Percentiles rank a stretch among this genome's conserved stretches.
These are phyloP conservation scores for Coix lacrymajobi DNA, from an alignment of 176 grass and related monocot species.

Conservation along the genomic window DNA sequence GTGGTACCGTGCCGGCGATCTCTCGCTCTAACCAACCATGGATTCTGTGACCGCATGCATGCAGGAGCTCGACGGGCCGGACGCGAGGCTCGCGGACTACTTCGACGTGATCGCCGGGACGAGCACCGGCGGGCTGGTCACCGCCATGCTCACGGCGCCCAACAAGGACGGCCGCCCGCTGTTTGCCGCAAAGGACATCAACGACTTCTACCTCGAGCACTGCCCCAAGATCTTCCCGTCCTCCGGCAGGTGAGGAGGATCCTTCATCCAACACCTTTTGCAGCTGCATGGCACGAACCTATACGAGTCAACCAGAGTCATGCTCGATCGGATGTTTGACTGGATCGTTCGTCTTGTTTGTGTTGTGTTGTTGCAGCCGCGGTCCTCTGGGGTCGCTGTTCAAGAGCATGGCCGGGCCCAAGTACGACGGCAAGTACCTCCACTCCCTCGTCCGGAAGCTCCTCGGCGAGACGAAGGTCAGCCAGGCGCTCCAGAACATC, in stretches of 20 bases:
- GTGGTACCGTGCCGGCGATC: too few relatives aligned
- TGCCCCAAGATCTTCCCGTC: constrained; percentile 37
- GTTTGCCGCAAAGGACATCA: constrained; percentile 42
- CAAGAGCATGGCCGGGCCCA: neutral
- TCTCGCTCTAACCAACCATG: too few relatives aligned
- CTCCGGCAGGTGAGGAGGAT: neutral
- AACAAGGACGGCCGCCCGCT: neutral
- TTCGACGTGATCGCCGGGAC: constrained; percentile 79
- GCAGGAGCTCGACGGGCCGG: neutral
- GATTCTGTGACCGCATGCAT: neutral
- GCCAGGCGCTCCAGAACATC: constrained; percentile 19
- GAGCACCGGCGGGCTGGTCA: constrained; percentile 49
- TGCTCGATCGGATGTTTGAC: neutral
- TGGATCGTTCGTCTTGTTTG: neutral
- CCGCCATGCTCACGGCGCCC: constrained; percentile 40
- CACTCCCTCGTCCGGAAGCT: constrained; percentile 13
- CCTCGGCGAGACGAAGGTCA: constrained; percentile 10
- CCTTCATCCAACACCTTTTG: neutral
- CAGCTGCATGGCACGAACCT: too few relatives aligned
- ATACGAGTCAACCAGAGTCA: too few relatives aligned
- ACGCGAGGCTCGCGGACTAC: constrained; percentile 44
- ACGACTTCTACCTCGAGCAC: constrained; percentile 36
- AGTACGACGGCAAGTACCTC: constrained; percentile 37
- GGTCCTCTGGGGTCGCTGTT: neutral
- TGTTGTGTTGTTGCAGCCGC: neutral